Percentiles rank a stretch among this genome's conserved stretches.
phyloP scores from a whole-genome alignment of 2,329 filamentous ascomycete genomes.

The Fusarium brachygibbosum region DNA sequence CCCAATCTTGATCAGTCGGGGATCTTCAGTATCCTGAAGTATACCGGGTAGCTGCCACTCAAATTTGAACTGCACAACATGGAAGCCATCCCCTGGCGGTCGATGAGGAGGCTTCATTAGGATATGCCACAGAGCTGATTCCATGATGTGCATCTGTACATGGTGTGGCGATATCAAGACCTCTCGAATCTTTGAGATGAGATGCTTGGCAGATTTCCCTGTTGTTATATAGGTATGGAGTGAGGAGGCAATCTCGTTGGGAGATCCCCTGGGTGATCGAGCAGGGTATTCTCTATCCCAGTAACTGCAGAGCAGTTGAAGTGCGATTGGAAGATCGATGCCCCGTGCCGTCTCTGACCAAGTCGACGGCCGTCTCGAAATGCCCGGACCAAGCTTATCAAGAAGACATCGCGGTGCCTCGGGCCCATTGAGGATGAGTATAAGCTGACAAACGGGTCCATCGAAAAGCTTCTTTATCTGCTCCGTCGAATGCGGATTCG shows the following conservation, averaged over 20 bases:
- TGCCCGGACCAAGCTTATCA: conserved; percentile 53
- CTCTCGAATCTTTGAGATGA: conserved; percentile 51
- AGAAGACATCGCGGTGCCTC: conserved; percentile 54
- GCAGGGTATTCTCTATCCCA: conserved; percentile 55
- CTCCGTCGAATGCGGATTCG: conserved; percentile 47
- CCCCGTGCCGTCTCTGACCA: conserved; percentile 53
- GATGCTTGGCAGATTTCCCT: conserved; percentile 48
- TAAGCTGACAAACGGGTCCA: conserved; percentile 55
- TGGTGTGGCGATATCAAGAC: conserved; percentile 53
- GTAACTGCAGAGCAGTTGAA: conserved; percentile 55
- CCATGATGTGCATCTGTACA: conserved; percentile 56
- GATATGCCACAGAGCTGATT: conserved; percentile 56
- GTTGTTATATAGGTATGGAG: conserved; percentile 50
- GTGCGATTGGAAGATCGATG: conserved; percentile 53
- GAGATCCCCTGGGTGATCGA: conserved; percentile 52
- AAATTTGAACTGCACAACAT: conserved; percentile 55
- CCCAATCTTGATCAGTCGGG: conserved; percentile 49
- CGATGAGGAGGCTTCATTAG: conserved; percentile 50
- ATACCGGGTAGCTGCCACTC: conserved; percentile 53
- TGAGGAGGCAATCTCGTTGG: conserved; percentile 53
- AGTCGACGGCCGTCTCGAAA: conserved; percentile 51
- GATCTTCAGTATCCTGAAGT: conserved; percentile 49
- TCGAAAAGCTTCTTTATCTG: conserved; percentile 55
- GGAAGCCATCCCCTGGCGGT: conserved; percentile 54
- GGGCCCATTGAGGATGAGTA: conserved; percentile 55